Evolutionary conservation across 768 basidiomycete species (phyloP), one percentile per base, ranked within the genome.

Genomic region (Kwoniella bestiolae): DNA sequence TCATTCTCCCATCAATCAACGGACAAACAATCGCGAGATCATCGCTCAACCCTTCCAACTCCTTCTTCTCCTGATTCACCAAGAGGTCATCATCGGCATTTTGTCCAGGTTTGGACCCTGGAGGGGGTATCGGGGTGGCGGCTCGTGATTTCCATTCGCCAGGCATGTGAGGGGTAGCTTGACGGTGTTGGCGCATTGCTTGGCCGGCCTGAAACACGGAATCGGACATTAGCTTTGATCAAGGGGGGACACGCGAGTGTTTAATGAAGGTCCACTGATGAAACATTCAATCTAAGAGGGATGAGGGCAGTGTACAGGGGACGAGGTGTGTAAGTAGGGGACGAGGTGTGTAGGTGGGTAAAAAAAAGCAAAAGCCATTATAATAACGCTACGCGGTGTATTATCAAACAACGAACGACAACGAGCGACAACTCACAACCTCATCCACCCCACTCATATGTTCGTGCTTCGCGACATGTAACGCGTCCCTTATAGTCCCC

Each of bases 401-500:
- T n/a, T n/a, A n/a, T n/a, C n/a, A n/a, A n/a, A n/a, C n/a, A n/a
- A n/a, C n/a, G 25, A 12, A 32, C 7, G 5, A 29, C 14, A 26
- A 53, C 21, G 28, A n/a, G 8, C 45, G 26, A 16, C 21, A 5
- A 79, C 78, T 71, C 61, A 81, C 88, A 76, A 87, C 90, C 49
- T 85, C 85, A 77, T 95, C 92, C 0, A 94, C 87, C 6, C 73
- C 75, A 68, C 86, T 87, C 91, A 94, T 91, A 74, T 92, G 88
- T 78, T 92, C 90, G 44, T 85, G 83, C 35, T 83, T 82, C 11
- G 86, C 84, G 26, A 91, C 84, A 59, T 85, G 84, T 68, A 91
- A 82, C 55, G 87, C 82, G 66, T 82, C 79, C 38, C 76, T 67
- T 47, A 83, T 81, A 44, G 70, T 68, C 32, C 45, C 60, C 74